phyloP scores from a whole-genome alignment of 1,139 yeast species.

The Kodamaea ohmeri region DNA sequence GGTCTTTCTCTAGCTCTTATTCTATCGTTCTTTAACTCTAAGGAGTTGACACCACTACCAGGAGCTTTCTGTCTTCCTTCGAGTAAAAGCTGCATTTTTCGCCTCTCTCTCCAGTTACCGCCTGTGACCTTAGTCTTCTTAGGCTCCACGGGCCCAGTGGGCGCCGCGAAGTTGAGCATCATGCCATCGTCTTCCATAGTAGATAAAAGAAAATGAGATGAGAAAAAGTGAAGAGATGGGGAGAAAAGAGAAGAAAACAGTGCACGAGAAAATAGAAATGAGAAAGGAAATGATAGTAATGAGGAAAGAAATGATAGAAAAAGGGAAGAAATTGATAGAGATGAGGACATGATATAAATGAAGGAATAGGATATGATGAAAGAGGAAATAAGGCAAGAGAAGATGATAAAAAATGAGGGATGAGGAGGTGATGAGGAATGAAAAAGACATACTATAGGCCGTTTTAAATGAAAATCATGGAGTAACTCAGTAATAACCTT shows the following conservation, averaged over 20 bases:
- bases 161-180: slow-evolving; percentile 59
- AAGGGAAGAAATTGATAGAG: not conserved
- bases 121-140: slow-evolving; percentile 49
- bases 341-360: not conserved
- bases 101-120: slow-evolving; percentile 78
- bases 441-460: not conserved
- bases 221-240: not conserved
- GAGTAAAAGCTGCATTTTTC: slow-evolving; percentile 51
- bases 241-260: slow-evolving; percentile 1
- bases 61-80: slow-evolving; percentile 43
- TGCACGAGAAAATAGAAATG: not conserved
- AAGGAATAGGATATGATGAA: not conserved
- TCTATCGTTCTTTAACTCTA: slow-evolving; percentile 25
- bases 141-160: slow-evolving; percentile 16
- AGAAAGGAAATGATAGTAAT: not conserved
- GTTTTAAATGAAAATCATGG: no score
- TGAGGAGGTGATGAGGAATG: not conserved
- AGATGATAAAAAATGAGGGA: not conserved
- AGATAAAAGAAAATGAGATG: slow-evolving; percentile 3
- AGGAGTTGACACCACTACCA: slow-evolving; percentile 38
- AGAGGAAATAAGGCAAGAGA: not conserved
- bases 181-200: slow-evolving; percentile 54
- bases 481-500: no score
- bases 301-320: not conserved
- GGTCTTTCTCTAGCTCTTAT: slow-evolving; percentile 5